A percentile compares a stretch with the other conserved stretches of the same genome.
Conservation (phyloP, 2,329 filamentous ascomycete genomes). For the Beauveria bassiana region DNA sequence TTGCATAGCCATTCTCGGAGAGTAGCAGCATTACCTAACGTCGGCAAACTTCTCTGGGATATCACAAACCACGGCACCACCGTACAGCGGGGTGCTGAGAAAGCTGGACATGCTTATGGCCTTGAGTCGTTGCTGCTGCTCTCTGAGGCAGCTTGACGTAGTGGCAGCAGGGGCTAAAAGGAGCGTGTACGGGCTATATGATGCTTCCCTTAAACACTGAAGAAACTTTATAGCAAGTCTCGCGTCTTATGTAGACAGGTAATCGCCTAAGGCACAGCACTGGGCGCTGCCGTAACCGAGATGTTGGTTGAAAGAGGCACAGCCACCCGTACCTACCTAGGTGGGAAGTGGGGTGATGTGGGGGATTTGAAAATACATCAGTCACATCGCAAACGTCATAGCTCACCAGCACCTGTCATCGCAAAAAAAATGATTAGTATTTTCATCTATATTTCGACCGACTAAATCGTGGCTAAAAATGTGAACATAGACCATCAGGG, state of each 20-base stretch:
- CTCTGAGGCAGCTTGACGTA: neutral
- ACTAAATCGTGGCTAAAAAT: neutral
- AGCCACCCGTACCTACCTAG: neutral
- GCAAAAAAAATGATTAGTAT: no score
- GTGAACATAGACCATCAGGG: no score
- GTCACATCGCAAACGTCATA: neutral
- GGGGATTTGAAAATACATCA: conserved; percentile 1
- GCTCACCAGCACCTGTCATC: neutral
- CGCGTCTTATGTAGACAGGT: no score
- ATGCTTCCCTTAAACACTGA: neutral
- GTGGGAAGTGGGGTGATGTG: neutral
- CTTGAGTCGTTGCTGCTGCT: neutral
- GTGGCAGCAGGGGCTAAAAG: neutral
- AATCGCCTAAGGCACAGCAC: neutral
- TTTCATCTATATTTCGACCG: no score
- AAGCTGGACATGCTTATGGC: conserved; percentile 42
- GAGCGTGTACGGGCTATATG: neutral
- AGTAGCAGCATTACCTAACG: conserved; percentile 50
- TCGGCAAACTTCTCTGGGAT: conserved; percentile 62
- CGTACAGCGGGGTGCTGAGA: conserved; percentile 56
- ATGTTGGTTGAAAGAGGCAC: neutral
- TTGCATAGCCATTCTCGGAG: neutral
- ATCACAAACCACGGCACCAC: conserved; percentile 63
- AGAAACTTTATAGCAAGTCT: neutral
- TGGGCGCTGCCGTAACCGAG: neutral